Evolutionary conservation across 1,284 basidiomycete genomes (phyloP), one percentile per base, ranked within the genome.

Genomic region (Pholiota adiposa): DNA sequence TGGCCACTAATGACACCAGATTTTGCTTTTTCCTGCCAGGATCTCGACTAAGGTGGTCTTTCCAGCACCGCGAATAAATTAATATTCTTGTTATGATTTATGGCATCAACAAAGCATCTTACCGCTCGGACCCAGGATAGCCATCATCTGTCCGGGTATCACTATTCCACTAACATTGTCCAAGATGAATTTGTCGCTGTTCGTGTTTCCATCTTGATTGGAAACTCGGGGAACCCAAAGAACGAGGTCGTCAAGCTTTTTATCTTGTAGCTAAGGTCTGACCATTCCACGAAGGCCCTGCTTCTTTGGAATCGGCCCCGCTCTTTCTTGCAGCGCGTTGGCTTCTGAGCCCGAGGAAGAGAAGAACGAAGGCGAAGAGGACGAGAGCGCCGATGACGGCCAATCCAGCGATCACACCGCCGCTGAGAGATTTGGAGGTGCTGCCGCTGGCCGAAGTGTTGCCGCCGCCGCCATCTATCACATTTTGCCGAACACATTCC

Each of bases 11-110:
- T 79, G n/a, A 81, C 73, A 0, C 92, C 92, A 3, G 84, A 81
- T 76, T n/a, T 96, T 96, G 63, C 72, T 76, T 66, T 88, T 90
- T 1, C 89, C 87, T 0, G 93, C 92, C 7, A 96, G 81, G 31
- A 96, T 85, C 69, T 96, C 94, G 16, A 95, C 86, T 27, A 96
- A 78, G 0, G 93, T 94, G 0, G 90, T 92, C 73, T 94, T 94
- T 46, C 92, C 92, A 9, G 92, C 90, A 56, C 87, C 90, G 77
- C 73, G 53, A 61, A 43, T 31, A 38, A 23, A 58, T 54, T 46
- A 23, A 31, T 38, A 53, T 19, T 56, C 3, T 9, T 38, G 29
- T n/a, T 27, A 14, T 21, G 23, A 34, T 34, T 50, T 14, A 27
- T 46, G 3, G 36, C 33, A 62, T 56, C 56, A 57, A 16, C 49